Conservation (phyloP, 2,329 filamentous ascomycete species). For the Epichloe bromicola region DNA sequence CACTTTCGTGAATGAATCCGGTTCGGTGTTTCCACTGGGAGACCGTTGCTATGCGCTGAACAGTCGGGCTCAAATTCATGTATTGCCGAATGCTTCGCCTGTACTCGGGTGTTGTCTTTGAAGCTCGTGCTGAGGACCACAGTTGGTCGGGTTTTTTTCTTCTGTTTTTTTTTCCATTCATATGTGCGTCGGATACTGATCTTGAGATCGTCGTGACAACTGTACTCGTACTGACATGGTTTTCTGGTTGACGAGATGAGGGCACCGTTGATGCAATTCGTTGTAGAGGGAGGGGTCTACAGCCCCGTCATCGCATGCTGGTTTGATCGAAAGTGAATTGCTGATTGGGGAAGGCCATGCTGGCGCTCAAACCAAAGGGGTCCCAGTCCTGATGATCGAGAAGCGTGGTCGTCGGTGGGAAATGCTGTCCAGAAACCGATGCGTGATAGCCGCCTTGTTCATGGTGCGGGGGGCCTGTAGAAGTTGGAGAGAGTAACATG, state of each 20-base stretch:
- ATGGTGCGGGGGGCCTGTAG: constrained; percentile 25
- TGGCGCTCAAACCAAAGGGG: constrained; percentile 83
- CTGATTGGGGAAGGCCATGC: constrained; percentile 86
- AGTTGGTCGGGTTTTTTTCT: background rate
- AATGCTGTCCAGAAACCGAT: constrained; percentile 27
- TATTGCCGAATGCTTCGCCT: background rate
- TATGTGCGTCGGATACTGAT: background rate
- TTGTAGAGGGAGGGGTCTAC: background rate
- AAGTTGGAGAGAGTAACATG: constrained; percentile 28
- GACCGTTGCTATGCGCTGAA: background rate
- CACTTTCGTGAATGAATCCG: background rate
- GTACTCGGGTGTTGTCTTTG: background rate
- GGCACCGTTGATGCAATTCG: background rate
- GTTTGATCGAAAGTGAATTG: constrained; percentile 62
- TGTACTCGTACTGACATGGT: background rate
- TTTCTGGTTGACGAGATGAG: background rate
- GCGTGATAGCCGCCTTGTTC: constrained; percentile 22
- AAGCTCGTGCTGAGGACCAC: background rate
- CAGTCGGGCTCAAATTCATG: background rate
- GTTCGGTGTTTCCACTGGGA: background rate
- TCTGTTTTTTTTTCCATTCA: background rate
- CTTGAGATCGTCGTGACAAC: background rate
- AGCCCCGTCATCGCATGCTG: constrained; percentile 30
- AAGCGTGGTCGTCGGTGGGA: constrained; percentile 49
- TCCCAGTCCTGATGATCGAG: constrained; percentile 83